A percentile compares a stretch with the other conserved stretches of the same genome.
Conservation (phyloP, 2,329 filamentous ascomycete genomes). For the Fusarium tjaetaba region DNA sequence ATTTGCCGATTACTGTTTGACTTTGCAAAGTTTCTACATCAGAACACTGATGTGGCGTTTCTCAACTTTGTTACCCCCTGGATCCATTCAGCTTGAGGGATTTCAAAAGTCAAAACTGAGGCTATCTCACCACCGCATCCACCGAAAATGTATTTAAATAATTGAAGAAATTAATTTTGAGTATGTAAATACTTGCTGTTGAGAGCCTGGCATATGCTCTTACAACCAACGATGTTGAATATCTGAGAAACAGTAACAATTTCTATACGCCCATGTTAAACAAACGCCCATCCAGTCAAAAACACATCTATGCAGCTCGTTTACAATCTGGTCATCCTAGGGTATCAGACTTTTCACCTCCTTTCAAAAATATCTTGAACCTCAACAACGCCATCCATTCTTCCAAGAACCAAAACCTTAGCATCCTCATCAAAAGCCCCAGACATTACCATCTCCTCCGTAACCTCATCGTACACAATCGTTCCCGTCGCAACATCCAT, state of each 20-base stretch:
- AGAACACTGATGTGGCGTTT: neutral
- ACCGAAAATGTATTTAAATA: neutral
- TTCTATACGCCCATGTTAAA: neutral
- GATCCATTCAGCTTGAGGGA: neutral
- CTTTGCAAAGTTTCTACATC: neutral
- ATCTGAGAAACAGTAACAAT: neutral
- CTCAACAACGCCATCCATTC: constrained; percentile 49
- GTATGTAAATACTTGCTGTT: neutral
- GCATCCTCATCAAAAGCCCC: constrained; percentile 50
- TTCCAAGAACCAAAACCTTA: constrained; percentile 47
- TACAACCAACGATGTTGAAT: constrained; percentile 8
- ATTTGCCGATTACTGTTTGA: neutral
- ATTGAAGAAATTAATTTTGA: neutral
- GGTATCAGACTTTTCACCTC: constrained; percentile 37
- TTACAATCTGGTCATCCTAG: constrained; percentile 3
- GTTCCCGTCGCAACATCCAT: constrained; percentile 50
- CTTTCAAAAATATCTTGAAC: constrained; percentile 46
- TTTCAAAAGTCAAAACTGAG: neutral
- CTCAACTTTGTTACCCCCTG: neutral
- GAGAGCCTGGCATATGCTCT: constrained; percentile 24
- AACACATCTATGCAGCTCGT: neutral
- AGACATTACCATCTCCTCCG: constrained; percentile 47
- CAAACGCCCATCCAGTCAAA: neutral
- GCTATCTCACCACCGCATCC: neutral
- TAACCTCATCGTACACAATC: constrained; percentile 43